phyloP scores from a whole-genome alignment of 2,329 filamentous ascomycete species.

The Arthrinium phaeospermum region DNA sequence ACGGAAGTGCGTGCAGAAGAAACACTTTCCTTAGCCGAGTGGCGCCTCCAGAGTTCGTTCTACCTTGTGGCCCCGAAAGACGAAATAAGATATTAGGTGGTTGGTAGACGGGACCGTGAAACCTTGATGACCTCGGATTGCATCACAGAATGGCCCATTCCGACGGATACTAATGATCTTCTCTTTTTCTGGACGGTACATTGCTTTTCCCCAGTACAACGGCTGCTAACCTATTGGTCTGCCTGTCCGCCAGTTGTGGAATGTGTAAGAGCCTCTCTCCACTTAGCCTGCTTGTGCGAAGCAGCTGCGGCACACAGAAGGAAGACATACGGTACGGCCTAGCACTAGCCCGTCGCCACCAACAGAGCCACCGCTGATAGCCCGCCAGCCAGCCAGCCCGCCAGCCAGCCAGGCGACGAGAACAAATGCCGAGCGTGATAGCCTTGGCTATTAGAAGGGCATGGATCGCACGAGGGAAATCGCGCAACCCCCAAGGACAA shows the following conservation, averaged over 20 bases:
- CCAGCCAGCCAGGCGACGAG: not conserved
- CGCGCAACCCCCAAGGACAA: not conserved
- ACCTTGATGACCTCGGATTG: conserved; percentile 2
- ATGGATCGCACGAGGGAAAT: conserved; percentile 4
- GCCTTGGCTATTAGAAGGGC: not conserved
- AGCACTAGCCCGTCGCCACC: not conserved
- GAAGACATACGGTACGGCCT: not conserved
- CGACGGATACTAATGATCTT: not conserved
- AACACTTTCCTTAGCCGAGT: conserved; percentile 1
- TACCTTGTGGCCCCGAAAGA: not conserved
- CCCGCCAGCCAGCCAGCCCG: not conserved
- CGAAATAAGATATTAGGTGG: not conserved
- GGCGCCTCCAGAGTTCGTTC: not conserved
- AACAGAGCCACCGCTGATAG: not conserved
- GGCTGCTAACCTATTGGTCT: not conserved
- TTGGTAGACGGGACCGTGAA: conserved; percentile 4
- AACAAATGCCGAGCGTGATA: not conserved
- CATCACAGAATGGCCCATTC: not conserved
- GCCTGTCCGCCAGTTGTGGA: not conserved
- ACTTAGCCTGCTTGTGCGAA: not conserved
- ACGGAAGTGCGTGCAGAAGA: not conserved
- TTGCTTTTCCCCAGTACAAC: not conserved
- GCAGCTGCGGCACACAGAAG: not conserved
- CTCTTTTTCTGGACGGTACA: not conserved
- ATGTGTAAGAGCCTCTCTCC: not conserved